Percentiles rank a stretch among this genome's conserved stretches.
These are phyloP conservation scores for Gentiana straminea DNA, from an alignment of 257 asterid genomes.

Conservation along the genomic window DNA sequence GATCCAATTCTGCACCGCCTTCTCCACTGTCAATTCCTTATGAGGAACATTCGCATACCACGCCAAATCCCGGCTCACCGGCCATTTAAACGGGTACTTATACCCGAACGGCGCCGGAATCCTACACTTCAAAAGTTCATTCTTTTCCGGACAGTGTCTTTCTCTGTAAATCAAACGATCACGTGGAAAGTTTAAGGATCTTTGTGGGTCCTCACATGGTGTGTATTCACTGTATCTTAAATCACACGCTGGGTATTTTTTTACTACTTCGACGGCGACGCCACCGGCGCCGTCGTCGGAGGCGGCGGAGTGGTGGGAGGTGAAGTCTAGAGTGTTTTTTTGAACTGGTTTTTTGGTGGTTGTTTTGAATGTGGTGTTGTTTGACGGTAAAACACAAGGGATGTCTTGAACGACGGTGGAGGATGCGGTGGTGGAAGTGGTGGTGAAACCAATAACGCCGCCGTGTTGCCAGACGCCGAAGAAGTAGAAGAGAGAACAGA, in stretches of 20 bases:
- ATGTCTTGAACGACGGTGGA: background rate
- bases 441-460: constrained; percentile 3
- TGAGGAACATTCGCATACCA: constrained; percentile 90
- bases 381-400: constrained; percentile 11
- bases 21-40: constrained; percentile 72
- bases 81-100: constrained; percentile 71
- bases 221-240: constrained; percentile 57
- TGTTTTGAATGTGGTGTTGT: constrained; percentile 4
- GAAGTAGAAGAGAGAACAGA: constrained; percentile 55
- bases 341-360: background rate
- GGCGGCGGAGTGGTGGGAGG: constrained; percentile 40
- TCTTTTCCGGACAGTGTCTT: constrained; percentile 57
- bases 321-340: constrained; percentile 31
- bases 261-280: background rate
- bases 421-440: constrained; percentile 4
- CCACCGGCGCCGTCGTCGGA: constrained; percentile 5
- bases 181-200: constrained; percentile 43
- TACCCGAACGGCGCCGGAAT: constrained; percentile 73
- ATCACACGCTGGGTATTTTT: constrained; percentile 41
- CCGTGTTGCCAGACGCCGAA: constrained; percentile 51
- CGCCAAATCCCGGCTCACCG: constrained; percentile 59
- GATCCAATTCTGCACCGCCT: constrained; percentile 88
- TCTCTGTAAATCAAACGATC: constrained; percentile 51
- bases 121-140: constrained; percentile 50
- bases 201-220: constrained; percentile 67